Percentiles rank a stretch among this genome's conserved stretches.
These are phyloP conservation scores for Gossypium schwendimanii DNA, from an alignment of 441 rosid genomes.

Conservation along the genomic window DNA sequence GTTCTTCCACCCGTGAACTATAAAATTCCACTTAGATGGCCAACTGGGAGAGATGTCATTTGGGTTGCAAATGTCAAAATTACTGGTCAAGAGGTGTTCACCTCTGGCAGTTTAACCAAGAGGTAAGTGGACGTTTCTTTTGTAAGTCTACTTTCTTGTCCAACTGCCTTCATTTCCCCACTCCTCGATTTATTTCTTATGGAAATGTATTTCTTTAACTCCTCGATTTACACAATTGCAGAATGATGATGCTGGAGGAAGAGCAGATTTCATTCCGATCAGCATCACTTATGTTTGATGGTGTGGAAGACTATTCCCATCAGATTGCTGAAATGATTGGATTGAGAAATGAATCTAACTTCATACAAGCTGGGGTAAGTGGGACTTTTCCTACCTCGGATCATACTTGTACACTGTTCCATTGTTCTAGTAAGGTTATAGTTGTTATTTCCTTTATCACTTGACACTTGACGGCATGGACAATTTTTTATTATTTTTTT, in stretches of 20 bases:
- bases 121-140: constrained; percentile 37
- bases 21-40: constrained; percentile 94
- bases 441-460: background rate
- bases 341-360: constrained; percentile 66
- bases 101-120: constrained; percentile 93
- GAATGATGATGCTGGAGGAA: constrained; percentile 99
- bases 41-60: constrained; percentile 88
- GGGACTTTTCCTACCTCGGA: background rate
- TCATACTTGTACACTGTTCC: background rate
- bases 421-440: background rate
- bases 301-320: constrained; percentile 95
- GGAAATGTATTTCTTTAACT: background rate
- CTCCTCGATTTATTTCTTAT: background rate
- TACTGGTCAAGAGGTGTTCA: constrained; percentile 84
- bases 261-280: constrained; percentile 96
- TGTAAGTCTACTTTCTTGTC: background rate
- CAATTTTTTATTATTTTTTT: background rate
- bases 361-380: constrained; percentile 88
- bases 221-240: constrained; percentile 24
- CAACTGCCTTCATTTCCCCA: background rate
- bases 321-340: constrained; percentile 99
- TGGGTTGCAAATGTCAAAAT: constrained; percentile 89
- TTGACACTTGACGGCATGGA: background rate
- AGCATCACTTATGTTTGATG: constrained; percentile 77
- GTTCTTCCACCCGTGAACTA: constrained; percentile 70